A percentile compares a stretch with the other conserved stretches of the same genome.
phyloP scores from a whole-genome alignment of 1,284 basidiomycete genomes.

The Marasmius tenuissimus region DNA sequence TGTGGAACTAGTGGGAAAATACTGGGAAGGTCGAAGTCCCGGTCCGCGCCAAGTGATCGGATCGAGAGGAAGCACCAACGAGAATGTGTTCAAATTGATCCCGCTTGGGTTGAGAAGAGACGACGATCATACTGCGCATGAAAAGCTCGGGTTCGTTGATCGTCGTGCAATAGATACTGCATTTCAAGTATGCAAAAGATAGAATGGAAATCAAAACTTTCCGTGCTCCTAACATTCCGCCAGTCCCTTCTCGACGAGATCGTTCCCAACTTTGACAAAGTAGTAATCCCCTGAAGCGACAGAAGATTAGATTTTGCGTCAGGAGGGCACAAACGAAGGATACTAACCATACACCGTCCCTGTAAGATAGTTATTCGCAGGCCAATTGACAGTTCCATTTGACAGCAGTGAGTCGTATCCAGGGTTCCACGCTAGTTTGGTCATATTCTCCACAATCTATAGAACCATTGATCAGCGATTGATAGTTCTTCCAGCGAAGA shows the following conservation, averaged over 20 bases:
- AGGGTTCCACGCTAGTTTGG: conserved; percentile 53
- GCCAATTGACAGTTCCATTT: conserved; percentile 66
- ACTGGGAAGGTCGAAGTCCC: no score
- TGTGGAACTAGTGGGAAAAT: no score
- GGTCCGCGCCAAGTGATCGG: no score
- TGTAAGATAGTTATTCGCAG: conserved; percentile 54
- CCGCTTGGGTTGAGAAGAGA: no score
- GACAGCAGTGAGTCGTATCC: conserved; percentile 63
- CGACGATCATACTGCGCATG: no score
- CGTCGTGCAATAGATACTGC: no score
- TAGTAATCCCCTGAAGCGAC: conserved; percentile 42
- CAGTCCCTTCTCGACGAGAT: conserved; percentile 36
- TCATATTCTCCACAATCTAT: conserved; percentile 53
- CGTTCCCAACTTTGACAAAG: conserved; percentile 43
- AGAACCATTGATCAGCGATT: conserved; percentile 47
- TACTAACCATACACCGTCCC: conserved; percentile 63
- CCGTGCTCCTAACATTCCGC: conserved; percentile 25
- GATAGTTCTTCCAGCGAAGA: conserved; percentile 26
- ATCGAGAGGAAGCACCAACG: no score
- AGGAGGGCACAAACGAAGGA: not conserved
- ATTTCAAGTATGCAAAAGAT: no score
- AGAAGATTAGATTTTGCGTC: not conserved
- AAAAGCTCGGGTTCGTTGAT: no score
- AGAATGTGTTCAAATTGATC: no score
- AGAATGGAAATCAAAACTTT: no score